Base-by-base conservation (phyloP, 2,329 filamentous ascomycete species). In the Penicillium sclerotigenum region DNA sequence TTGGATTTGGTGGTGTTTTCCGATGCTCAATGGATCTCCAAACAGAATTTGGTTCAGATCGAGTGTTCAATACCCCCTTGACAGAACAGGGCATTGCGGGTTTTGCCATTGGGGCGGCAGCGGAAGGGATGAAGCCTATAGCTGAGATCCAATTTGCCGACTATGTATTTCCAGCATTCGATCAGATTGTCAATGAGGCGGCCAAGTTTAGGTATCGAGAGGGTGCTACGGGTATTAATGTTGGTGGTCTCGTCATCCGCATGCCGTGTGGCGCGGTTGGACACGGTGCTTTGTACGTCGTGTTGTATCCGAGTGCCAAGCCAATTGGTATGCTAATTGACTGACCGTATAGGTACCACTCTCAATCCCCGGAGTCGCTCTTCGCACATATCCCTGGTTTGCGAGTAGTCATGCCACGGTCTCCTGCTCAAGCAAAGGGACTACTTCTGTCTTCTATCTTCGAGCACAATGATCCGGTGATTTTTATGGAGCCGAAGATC, bases 81-180 rank as follows among this genome's bases (percentile, higher is more conserved):
- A 90, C 88, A 33, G 94, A 99, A 72, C 94, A 97, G 75, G 94
- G 93, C 1, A 93, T 99, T 63, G 83, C 95, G 57, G 94, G 94
- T 0, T 97, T 97, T 69, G 94, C 88, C 11, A 91, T 97, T 63
- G 94, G 94, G 2, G 85, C 87, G 34, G 92, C 93, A 0, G 90
- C 90, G 7, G 89, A 96, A 77, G 93, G 93, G 24, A 91, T 96
- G 89, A 88, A 88, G 55, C 91, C 94, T 0, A 84, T 97, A 24
- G 93, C 93, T 0, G 94, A 99, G 78, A 91, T 97, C 53, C 92
- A 97, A 72, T 97, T 97, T 69, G 92, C 92, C 57, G 92, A 97
- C 71, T 97, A 97, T 71, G 87, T 96, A 52, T 96, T 87, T 71
- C 92, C 92, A 3, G 91, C 92, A 0, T 96, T 96, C 67, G 91